Evolutionary conservation across 495 filamentous ascomycete species (phyloP).

Genomic region (Penicillium lividum): DNA sequence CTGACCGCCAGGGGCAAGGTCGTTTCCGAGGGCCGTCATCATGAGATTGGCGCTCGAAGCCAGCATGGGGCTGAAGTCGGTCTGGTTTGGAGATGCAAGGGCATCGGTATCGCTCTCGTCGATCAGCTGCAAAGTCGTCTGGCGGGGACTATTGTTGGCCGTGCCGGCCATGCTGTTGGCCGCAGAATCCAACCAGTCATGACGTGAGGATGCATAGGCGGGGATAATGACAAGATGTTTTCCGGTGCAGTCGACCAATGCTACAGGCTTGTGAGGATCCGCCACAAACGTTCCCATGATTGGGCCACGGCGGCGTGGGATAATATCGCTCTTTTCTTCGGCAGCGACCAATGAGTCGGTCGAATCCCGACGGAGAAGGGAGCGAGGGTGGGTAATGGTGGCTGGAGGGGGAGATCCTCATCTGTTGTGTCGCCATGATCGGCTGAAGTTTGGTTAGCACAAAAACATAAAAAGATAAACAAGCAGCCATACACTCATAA

Average conservation of each 20-base stretch:
- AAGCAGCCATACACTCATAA: constrained; percentile 66
- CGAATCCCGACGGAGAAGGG: constrained; percentile 56
- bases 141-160: constrained; percentile 55
- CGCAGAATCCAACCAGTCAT: constrained; percentile 51
- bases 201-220: constrained; percentile 49
- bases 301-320: constrained; percentile 56
- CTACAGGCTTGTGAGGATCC: constrained; percentile 68
- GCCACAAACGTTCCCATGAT: constrained; percentile 55
- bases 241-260: constrained; percentile 66
- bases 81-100: constrained; percentile 47
- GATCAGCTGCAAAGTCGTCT: constrained; percentile 48
- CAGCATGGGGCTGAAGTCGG: constrained; percentile 59
- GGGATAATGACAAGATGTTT: constrained; percentile 71
- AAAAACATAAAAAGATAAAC: constrained; percentile 11
- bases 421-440: constrained; percentile 84
- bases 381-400: constrained; percentile 55
- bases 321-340: constrained; percentile 55
- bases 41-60: constrained; percentile 71
- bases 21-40: constrained; percentile 66
- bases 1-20: constrained; percentile 62
- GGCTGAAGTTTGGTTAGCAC: constrained; percentile 64
- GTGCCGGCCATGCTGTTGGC: constrained; percentile 53
- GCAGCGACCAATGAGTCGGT: constrained; percentile 45
- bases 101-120: constrained; percentile 55
- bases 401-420: constrained; percentile 68